Conservation (phyloP, 179 eudicot species). For the Sideroxylon spinosum region DNA sequence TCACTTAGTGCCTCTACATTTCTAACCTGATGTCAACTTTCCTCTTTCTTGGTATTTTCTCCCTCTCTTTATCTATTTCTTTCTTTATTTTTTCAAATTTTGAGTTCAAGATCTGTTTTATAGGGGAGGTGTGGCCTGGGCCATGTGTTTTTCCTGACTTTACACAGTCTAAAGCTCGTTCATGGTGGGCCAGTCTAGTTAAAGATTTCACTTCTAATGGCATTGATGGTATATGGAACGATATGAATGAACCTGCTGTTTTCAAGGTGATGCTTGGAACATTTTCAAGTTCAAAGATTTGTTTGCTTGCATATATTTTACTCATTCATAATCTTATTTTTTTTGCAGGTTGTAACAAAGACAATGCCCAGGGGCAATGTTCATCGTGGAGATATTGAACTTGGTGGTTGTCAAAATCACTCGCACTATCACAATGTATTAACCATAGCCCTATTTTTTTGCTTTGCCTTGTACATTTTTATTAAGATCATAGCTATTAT, state of each 20-base stretch:
- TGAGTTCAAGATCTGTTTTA: slow-evolving; percentile 8
- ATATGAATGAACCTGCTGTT: slow-evolving; percentile 97
- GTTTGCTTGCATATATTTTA: background rate
- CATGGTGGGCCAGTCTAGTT: slow-evolving; percentile 92
- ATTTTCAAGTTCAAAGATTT: background rate
- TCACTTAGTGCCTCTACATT: slow-evolving; percentile 6
- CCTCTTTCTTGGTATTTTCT: background rate
- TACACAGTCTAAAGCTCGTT: slow-evolving; percentile 79
- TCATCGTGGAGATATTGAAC: slow-evolving; percentile 79
- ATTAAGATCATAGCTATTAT: background rate
- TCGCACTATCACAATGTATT: slow-evolving; percentile 87
- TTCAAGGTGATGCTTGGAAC: slow-evolving; percentile 52
- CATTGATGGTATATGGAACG: slow-evolving; percentile 99
- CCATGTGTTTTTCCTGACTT: slow-evolving; percentile 96
- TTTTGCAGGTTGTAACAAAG: slow-evolving; percentile 70
- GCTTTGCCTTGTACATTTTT: slow-evolving; percentile 3
- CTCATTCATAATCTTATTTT: slow-evolving; percentile 13
- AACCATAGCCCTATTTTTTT: slow-evolving; percentile 1
- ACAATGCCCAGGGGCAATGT: slow-evolving; percentile 95
- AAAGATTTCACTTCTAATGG: slow-evolving; percentile 72
- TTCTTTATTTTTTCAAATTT: background rate
- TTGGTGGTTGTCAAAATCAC: slow-evolving; percentile 89
- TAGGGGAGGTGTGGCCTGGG: slow-evolving; percentile 99
- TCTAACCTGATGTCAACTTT: background rate
- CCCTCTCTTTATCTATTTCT: background rate